phyloP scores from a whole-genome alignment of 148 eudicot species.

The Nyssa sinensis region DNA sequence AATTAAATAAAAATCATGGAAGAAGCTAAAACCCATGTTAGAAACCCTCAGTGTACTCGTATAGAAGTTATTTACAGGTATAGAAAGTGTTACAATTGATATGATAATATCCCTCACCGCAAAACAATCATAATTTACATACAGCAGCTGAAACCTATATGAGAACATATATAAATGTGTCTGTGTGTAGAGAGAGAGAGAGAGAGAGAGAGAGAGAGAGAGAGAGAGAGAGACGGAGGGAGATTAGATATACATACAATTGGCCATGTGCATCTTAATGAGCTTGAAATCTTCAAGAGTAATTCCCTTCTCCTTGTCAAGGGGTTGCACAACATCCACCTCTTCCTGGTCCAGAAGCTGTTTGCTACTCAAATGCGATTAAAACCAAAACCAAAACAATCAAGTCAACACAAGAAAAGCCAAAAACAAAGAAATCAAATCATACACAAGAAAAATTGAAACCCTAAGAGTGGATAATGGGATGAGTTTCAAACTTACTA shows the following conservation, averaged over 20 bases:
- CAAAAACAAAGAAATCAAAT: neutral
- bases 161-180: neutral
- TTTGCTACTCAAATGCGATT: constrained; percentile 45
- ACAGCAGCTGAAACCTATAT: neutral
- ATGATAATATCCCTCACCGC: neutral
- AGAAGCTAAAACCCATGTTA: too few species aligned
- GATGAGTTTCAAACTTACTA: constrained; percentile 38
- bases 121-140: neutral
- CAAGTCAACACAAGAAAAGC: neutral
- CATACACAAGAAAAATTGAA: neutral
- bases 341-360: constrained; percentile 78
- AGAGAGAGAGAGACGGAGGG: neutral
- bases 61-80: neutral
- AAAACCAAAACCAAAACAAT: constrained; percentile 8
- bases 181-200: too few species aligned
- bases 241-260: constrained; percentile 40
- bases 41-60: too few species aligned
- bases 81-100: neutral
- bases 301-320: constrained; percentile 79
- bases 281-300: constrained; percentile 91
- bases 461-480: neutral
- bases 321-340: constrained; percentile 73
- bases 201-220: constrained; percentile 8
- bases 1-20: constrained; percentile 1
- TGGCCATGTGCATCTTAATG: constrained; percentile 85